Conservation (phyloP, 441 rosid species). For the Jatropha multifida region DNA sequence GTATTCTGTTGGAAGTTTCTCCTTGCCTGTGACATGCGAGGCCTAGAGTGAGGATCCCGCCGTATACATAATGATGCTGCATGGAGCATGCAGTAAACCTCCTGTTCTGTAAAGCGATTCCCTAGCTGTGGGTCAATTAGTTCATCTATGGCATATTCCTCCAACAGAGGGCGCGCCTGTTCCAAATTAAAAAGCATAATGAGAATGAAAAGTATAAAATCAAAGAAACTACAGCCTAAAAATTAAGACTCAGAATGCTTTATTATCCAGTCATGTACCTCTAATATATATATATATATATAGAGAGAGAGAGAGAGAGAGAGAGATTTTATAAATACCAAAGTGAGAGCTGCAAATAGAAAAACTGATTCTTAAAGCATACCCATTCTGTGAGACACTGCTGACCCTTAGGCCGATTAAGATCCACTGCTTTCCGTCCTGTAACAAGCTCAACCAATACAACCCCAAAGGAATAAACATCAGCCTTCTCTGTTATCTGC, state of each 20-base stretch:
- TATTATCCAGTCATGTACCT: not conserved
- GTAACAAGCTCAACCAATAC: constrained; percentile 94
- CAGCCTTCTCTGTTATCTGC: constrained; percentile 96
- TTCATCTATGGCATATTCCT: constrained; percentile 73
- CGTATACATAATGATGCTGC: constrained; percentile 90
- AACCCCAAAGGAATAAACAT: constrained; percentile 96
- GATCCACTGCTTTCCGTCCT: constrained; percentile 95
- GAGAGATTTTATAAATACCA: not conserved
- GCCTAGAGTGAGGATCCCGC: constrained; percentile 85
- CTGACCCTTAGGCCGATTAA: constrained; percentile 89
- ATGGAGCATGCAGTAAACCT: constrained; percentile 85
- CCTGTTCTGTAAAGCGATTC: constrained; percentile 58
- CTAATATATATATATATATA: not conserved
- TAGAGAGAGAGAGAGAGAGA: no score
- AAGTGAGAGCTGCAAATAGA: not conserved
- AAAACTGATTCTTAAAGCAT: constrained; percentile 20
- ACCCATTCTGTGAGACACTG: constrained; percentile 99
- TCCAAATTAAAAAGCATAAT: constrained; percentile 24
- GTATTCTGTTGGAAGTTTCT: not conserved
- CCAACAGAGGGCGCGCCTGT: constrained; percentile 95
- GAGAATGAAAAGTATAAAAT: constrained; percentile 10
- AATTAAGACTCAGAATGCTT: not conserved
- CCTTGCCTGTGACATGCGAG: constrained; percentile 97
- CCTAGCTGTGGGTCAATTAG: constrained; percentile 72
- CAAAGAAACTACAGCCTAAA: not conserved